Evolutionary conservation across 2,329 filamentous ascomycete genomes (phyloP).

Genomic region (Penicillium janthinellum): DNA sequence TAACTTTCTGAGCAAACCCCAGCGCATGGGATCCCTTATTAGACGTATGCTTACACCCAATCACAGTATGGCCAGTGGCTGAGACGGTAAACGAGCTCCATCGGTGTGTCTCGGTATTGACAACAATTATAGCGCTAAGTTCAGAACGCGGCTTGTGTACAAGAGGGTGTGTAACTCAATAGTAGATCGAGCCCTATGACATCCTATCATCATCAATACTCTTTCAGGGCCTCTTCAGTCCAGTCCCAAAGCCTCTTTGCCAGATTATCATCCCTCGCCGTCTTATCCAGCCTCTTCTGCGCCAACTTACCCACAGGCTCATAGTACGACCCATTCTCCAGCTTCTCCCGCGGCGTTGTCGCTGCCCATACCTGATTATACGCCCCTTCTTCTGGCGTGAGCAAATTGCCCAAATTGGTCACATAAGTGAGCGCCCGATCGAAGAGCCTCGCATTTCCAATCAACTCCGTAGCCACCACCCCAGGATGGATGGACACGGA

Average conservation of each 20-base stretch:
- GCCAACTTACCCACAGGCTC: conserved; percentile 13
- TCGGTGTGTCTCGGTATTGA: background rate
- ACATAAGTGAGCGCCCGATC: conserved; percentile 16
- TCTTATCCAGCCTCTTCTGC: conserved; percentile 1
- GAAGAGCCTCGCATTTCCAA: conserved; percentile 20
- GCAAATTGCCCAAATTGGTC: conserved; percentile 9
- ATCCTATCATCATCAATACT: background rate
- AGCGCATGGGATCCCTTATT: background rate
- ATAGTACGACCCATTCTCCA: conserved; percentile 13
- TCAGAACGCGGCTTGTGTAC: background rate
- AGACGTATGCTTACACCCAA: background rate
- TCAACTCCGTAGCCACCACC: conserved; percentile 42
- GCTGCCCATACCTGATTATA: conserved; percentile 48
- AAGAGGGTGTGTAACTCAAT: background rate
- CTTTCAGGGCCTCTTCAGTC: conserved; percentile 12
- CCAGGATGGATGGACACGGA: conserved; percentile 47
- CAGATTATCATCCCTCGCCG: conserved; percentile 9
- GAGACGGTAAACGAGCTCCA: too few relatives aligned
- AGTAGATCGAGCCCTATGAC: background rate
- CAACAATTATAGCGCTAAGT: background rate
- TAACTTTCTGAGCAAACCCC: background rate
- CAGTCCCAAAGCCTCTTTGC: conserved; percentile 16
- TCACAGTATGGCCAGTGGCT: background rate
- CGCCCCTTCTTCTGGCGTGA: conserved; percentile 39
- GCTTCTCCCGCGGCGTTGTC: conserved; percentile 25